Evolutionary conservation across 768 basidiomycete species (phyloP).

Genomic region (Pleurotus tuber-regium): DNA sequence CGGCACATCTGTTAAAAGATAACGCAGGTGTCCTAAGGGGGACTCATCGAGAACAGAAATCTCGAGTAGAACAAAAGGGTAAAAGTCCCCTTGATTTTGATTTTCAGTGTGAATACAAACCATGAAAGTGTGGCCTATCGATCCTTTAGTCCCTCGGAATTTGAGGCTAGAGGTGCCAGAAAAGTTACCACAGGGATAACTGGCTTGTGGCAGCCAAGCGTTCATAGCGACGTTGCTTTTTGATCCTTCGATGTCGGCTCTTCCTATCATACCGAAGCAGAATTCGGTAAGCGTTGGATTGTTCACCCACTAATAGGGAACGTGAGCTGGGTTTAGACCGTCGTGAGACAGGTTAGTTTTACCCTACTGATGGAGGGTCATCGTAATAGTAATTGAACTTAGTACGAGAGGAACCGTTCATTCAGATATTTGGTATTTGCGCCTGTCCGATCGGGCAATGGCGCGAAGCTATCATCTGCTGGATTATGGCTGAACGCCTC

Average conservation of each 20-base stretch:
- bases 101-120: slow-evolving; percentile 81
- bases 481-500: slow-evolving; percentile 86
- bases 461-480: slow-evolving; percentile 78
- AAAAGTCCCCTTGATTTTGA: slow-evolving; percentile 81
- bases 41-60: slow-evolving; percentile 80
- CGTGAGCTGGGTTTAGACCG: slow-evolving; percentile 81
- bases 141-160: slow-evolving; percentile 80
- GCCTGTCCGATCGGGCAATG: slow-evolving; percentile 77
- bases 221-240: slow-evolving; percentile 84
- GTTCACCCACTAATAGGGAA: slow-evolving; percentile 79
- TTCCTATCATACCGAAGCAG: slow-evolving; percentile 81
- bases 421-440: slow-evolving; percentile 84
- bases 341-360: slow-evolving; percentile 87
- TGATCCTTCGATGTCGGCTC: slow-evolving; percentile 82
- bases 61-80: slow-evolving; percentile 78
- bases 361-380: slow-evolving; percentile 78
- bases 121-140: slow-evolving; percentile 83
- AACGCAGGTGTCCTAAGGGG: slow-evolving; percentile 80
- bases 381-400: slow-evolving; percentile 77
- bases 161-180: slow-evolving; percentile 81
- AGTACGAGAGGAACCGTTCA: slow-evolving; percentile 83
- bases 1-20: slow-evolving; percentile 79
- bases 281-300: slow-evolving; percentile 80
- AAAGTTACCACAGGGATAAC: slow-evolving; percentile 79
- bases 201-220: slow-evolving; percentile 81